These are phyloP conservation scores for Lasiodiplodia citricola DNA, from an alignment of 2,329 filamentous ascomycete species.

Conservation along the genomic window DNA sequence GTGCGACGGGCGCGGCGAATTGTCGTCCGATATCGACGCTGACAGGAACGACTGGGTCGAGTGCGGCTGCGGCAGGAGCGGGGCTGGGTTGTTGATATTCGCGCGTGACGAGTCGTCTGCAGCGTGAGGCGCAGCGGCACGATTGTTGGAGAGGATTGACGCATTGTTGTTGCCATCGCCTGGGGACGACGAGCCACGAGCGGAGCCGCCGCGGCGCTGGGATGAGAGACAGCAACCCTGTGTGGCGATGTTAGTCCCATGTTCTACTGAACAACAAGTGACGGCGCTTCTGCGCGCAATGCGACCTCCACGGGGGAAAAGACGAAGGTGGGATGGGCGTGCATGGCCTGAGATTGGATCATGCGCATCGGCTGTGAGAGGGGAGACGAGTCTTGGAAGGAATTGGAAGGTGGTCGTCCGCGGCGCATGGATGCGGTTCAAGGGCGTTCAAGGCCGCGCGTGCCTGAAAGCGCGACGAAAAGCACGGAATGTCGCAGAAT, in stretches of 20 bases:
- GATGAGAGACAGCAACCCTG: constrained; percentile 25
- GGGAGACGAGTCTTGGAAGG: not conserved
- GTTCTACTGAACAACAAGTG: not conserved
- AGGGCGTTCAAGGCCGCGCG: not conserved
- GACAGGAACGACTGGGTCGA: constrained; percentile 21
- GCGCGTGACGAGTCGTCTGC: constrained; percentile 21
- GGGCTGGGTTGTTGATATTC: constrained; percentile 20
- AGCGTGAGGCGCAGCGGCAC: not conserved
- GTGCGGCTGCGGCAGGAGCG: constrained; percentile 12
- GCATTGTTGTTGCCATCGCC: not conserved
- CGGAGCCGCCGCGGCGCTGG: constrained; percentile 9
- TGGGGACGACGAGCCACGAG: not conserved
- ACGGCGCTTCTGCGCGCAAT: not conserved
- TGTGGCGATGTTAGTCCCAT: constrained; percentile 1
- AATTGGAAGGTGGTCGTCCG: constrained; percentile 18
- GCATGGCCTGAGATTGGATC: not conserved
- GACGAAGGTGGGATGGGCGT: not conserved
- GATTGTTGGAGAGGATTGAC: not conserved
- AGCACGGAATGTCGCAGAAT: constrained; percentile 5
- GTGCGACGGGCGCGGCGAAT: constrained; percentile 16
- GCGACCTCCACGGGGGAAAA: not conserved
- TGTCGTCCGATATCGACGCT: constrained; percentile 1
- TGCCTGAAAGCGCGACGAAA: constrained; percentile 8
- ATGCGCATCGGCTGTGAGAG: not conserved
- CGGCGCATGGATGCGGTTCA: not conserved